phyloP scores from a whole-genome alignment of 352 stramenopile species.

The Saprolegnia parasitica region DNA sequence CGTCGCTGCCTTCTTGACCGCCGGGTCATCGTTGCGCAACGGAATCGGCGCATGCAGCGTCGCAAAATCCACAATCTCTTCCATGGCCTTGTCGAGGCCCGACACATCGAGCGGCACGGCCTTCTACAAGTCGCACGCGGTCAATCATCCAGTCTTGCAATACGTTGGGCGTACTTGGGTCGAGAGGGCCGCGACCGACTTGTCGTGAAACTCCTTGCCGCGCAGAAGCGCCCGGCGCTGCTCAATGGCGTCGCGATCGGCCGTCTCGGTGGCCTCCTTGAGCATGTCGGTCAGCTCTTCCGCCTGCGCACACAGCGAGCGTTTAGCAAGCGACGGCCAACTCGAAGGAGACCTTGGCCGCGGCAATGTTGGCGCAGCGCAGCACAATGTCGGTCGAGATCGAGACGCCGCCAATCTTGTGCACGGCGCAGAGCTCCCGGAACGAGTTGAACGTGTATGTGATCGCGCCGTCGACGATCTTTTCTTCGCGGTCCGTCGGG shows the following conservation, averaged over 20 bases:
- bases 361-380: conserved; percentile 69
- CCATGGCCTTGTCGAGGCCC: conserved; percentile 31
- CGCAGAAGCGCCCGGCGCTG: conserved; percentile 61
- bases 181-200: conserved; percentile 34
- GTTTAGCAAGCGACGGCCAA: too few relatives aligned
- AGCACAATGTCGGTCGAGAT: conserved; percentile 64
- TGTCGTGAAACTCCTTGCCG: conserved; percentile 62
- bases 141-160: conserved; percentile 32
- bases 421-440: conserved; percentile 84
- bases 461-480: conserved; percentile 77
- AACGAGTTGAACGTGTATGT: conserved; percentile 91
- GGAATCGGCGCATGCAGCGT: conserved; percentile 73
- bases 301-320: not conserved
- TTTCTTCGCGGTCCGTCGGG: conserved; percentile 85
- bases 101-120: conserved; percentile 54
- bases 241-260: conserved; percentile 61
- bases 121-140: conserved; percentile 33
- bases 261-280: conserved; percentile 70
- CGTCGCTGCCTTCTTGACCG: conserved; percentile 61
- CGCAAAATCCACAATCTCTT: conserved; percentile 77
- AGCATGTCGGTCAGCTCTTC: conserved; percentile 68
- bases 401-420: conserved; percentile 84
- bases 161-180: conserved; percentile 4
- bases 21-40: conserved; percentile 47
- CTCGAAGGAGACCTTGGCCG: conserved; percentile 77